A percentile compares a stretch with the other conserved stretches of the same genome.
phyloP scores from a whole-genome alignment of 1,284 basidiomycete species.

The Microbotryum saponariae region DNA sequence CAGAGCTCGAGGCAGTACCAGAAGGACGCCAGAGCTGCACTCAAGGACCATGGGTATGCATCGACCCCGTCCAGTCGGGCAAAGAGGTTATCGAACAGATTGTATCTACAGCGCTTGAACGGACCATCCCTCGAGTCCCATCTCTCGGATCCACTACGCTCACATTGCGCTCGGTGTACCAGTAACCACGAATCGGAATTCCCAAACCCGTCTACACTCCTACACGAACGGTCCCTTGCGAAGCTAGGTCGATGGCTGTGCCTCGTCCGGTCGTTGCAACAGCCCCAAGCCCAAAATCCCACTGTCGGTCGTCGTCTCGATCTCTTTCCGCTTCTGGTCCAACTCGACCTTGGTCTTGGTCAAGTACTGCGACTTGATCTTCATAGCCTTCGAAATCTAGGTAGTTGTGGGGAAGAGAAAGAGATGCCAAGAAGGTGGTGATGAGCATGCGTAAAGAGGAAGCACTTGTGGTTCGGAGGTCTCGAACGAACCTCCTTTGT shows the following conservation, averaged over 20 bases:
- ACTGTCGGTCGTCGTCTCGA: slow-evolving; percentile 13
- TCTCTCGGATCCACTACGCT: background rate
- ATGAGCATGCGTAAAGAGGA: background rate
- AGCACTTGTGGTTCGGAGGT: background rate
- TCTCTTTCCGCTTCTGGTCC: slow-evolving; percentile 29
- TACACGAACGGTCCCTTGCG: too few species aligned
- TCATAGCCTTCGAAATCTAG: slow-evolving; percentile 34
- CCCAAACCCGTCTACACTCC: background rate
- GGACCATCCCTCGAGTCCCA: too few species aligned
- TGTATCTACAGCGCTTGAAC: background rate
- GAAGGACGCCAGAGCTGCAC: too few species aligned
- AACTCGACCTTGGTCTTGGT: slow-evolving; percentile 31
- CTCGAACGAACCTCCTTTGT: slow-evolving; percentile 66
- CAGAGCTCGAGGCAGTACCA: too few species aligned
- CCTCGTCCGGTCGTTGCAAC: background rate
- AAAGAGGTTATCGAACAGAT: background rate
- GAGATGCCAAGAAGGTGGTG: background rate
- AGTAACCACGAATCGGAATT: background rate
- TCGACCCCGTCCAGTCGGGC: too few species aligned
- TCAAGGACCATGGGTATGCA: too few species aligned
- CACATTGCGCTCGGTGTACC: background rate
- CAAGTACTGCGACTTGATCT: slow-evolving; percentile 36
- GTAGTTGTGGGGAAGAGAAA: background rate
- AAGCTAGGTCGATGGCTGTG: background rate
- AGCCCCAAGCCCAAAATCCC: slow-evolving; percentile 28